phyloP scores from a whole-genome alignment of 352 stramenopile species.

The Phytophthora nicotianae region DNA sequence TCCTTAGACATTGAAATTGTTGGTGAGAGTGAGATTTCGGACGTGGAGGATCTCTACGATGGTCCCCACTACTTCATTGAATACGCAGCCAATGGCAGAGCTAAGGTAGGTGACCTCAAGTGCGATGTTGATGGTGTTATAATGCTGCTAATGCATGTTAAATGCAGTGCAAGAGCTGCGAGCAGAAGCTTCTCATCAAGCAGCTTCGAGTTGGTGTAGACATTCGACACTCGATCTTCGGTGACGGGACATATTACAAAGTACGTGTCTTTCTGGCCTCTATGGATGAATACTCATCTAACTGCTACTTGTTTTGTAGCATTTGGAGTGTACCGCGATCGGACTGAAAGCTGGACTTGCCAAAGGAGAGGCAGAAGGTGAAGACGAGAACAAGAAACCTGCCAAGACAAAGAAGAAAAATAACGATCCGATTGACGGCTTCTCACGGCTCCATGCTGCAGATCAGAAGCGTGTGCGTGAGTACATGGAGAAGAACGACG shows the following conservation, averaged over 20 bases:
- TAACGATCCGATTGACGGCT: constrained; percentile 52
- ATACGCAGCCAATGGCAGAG: constrained; percentile 61
- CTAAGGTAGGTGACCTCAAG: constrained; percentile 44
- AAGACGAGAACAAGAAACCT: constrained; percentile 14
- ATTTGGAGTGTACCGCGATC: constrained; percentile 43
- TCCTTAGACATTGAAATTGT: constrained; percentile 47
- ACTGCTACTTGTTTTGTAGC: constrained; percentile 20
- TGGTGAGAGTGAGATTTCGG: constrained; percentile 30
- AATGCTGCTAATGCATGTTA: constrained; percentile 7
- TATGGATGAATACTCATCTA: constrained; percentile 14
- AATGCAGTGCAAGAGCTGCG: constrained; percentile 78
- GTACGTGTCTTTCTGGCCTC: constrained; percentile 37
- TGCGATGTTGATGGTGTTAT: background rate
- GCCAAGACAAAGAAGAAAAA: constrained; percentile 21
- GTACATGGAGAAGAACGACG: constrained; percentile 68
- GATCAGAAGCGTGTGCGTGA: constrained; percentile 56
- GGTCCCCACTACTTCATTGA: constrained; percentile 72
- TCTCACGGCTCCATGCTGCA: constrained; percentile 39
- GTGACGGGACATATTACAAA: constrained; percentile 83
- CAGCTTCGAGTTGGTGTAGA: constrained; percentile 58
- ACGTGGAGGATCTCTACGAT: constrained; percentile 46
- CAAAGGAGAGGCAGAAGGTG: constrained; percentile 17
- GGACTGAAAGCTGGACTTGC: constrained; percentile 24
- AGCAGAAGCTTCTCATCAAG: constrained; percentile 56
- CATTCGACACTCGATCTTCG: constrained; percentile 83